Evolutionary conservation across 768 basidiomycete genomes (phyloP).

Genomic region (Lactarius trivialis): DNA sequence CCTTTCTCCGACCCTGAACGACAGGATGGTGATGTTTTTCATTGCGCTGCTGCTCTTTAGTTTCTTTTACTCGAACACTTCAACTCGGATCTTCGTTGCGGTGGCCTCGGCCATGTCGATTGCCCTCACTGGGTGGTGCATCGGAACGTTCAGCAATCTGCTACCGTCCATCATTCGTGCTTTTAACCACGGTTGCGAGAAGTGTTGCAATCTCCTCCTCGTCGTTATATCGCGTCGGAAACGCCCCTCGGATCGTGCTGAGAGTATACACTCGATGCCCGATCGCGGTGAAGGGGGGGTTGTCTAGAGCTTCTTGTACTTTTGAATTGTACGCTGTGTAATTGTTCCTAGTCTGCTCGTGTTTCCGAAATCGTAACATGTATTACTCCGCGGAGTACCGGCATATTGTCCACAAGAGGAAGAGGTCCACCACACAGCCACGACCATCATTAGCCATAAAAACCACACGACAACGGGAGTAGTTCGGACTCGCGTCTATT

Average conservation of each 20-base stretch:
- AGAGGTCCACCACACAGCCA: neutral
- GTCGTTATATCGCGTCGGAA: neutral
- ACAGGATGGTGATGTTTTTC: conserved; percentile 1
- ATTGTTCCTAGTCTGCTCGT: neutral
- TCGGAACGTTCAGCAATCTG: neutral
- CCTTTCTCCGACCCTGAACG: neutral
- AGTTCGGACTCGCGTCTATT: too few relatives aligned
- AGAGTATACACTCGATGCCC: neutral
- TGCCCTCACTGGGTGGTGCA: neutral
- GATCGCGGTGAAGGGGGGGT: neutral
- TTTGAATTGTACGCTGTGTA: neutral
- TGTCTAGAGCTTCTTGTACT: neutral
- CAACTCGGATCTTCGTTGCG: conserved; percentile 1
- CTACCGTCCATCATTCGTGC: neutral
- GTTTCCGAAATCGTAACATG: neutral
- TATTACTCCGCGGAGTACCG: too few relatives aligned
- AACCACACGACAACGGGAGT: neutral
- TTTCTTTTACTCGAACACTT: neutral
- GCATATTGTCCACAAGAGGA: neutral
- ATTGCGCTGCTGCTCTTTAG: conserved; percentile 6
- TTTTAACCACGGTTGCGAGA: neutral
- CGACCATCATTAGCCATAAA: neutral
- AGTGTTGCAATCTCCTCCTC: neutral
- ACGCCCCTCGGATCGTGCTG: neutral
- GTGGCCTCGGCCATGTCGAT: neutral